phyloP scores from a whole-genome alignment of 2,329 filamentous ascomycete genomes.

The Phialophora tarda region DNA sequence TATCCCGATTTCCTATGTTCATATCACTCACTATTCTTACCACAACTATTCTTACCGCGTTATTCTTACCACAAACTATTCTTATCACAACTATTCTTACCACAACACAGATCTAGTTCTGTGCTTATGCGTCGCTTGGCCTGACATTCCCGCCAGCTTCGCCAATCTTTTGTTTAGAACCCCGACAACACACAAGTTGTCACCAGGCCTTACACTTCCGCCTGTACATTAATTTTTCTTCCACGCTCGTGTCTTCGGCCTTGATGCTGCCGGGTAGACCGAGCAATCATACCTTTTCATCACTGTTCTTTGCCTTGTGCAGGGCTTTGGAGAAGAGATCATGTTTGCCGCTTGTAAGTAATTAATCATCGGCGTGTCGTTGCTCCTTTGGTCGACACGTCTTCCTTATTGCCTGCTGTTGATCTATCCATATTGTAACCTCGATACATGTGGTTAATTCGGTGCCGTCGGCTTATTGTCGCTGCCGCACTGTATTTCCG shows the following conservation, averaged over 20 bases:
- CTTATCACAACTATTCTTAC: slow-evolving; percentile 7
- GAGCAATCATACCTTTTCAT: slow-evolving; percentile 3
- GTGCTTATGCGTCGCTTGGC: not conserved
- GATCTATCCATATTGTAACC: not conserved
- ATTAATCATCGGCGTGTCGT: not conserved
- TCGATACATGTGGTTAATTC: not conserved
- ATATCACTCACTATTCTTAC: not conserved
- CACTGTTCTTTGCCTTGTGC: slow-evolving; percentile 6
- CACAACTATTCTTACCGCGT: not conserved
- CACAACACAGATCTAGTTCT: not conserved
- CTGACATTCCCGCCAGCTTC: not conserved
- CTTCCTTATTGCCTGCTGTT: not conserved
- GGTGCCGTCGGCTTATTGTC: not conserved
- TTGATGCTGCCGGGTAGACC: not conserved
- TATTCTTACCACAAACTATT: slow-evolving; percentile 2
- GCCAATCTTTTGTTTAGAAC: not conserved
- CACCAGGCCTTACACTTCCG: not conserved
- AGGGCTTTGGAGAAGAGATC: slow-evolving; percentile 10
- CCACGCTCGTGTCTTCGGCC: slow-evolving; percentile 5
- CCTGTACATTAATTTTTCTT: not conserved
- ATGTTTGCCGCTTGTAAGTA: not conserved
- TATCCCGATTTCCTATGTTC: not conserved
- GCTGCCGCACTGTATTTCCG: not conserved
- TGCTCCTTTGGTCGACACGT: not conserved
- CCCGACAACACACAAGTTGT: not conserved